These are phyloP conservation scores for Elaphomyces granulatus DNA, from an alignment of 495 filamentous ascomycete species.

Conservation along the genomic window DNA sequence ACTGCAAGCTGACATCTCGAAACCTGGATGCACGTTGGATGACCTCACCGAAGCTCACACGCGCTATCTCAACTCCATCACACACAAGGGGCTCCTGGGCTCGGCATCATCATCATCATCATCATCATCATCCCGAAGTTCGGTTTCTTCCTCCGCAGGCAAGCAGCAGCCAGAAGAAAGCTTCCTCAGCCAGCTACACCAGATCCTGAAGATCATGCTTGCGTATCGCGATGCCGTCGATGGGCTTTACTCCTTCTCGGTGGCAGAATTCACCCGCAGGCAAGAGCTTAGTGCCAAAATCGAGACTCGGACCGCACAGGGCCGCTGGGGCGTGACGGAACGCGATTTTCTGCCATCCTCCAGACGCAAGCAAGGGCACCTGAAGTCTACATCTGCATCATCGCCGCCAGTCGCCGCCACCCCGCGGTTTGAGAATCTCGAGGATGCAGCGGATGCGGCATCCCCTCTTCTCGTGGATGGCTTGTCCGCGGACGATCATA, in stretches of 20 bases:
- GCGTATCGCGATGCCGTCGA: constrained; percentile 87
- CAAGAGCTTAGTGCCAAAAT: constrained; percentile 71
- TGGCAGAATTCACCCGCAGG: constrained; percentile 80
- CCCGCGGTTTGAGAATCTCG: constrained; percentile 16
- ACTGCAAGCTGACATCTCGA: constrained; percentile 62
- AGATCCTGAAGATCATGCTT: constrained; percentile 89
- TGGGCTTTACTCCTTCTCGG: constrained; percentile 82
- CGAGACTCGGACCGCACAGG: constrained; percentile 46
- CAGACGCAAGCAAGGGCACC: constrained; percentile 13
- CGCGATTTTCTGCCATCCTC: constrained; percentile 26
- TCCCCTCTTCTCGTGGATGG: constrained; percentile 17
- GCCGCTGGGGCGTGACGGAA: constrained; percentile 49
- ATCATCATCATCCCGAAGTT: constrained; percentile 26
- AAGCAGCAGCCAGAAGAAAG: constrained; percentile 51
- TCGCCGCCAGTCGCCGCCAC: constrained; percentile 18
- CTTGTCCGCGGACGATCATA: constrained; percentile 37
- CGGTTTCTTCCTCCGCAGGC: constrained; percentile 14
- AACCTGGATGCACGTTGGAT: constrained; percentile 78
- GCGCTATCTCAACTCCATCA: constrained; percentile 82
- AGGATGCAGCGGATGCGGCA: constrained; percentile 20
- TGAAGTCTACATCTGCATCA: constrained; percentile 11
- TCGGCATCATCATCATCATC: constrained; percentile 35
- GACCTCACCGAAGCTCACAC: constrained; percentile 88
- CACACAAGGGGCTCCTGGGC: constrained; percentile 88
- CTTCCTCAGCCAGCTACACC: constrained; percentile 81